Conservation (phyloP, 2,329 filamentous ascomycete species). For the Colletotrichum falcatum region DNA sequence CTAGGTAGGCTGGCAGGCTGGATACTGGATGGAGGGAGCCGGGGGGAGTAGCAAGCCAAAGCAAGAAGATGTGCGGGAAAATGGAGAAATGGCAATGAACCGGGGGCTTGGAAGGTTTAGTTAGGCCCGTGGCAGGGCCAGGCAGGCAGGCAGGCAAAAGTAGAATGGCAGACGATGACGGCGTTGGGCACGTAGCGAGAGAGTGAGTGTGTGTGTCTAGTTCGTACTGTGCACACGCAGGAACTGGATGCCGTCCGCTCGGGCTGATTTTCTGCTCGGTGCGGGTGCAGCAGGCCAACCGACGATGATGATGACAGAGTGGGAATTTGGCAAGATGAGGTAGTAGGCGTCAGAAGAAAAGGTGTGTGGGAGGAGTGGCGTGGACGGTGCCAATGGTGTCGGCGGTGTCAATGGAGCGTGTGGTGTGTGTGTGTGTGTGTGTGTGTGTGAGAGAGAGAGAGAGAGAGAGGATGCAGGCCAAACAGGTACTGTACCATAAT, state of each 20-base stretch:
- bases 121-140: too few species aligned
- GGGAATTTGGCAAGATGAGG: conserved; percentile 20
- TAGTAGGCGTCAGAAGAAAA: not conserved
- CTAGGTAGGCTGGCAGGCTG: too few species aligned
- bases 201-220: not conserved
- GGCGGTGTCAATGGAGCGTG: not conserved
- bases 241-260: not conserved
- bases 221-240: conserved; percentile 18
- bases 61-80: conserved; percentile 30
- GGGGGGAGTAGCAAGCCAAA: conserved; percentile 1
- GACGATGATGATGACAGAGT: conserved; percentile 34
- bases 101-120: conserved; percentile 32
- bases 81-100: conserved; percentile 7
- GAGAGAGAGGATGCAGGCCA: not conserved
- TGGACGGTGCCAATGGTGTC: not conserved
- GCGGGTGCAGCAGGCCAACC: not conserved
- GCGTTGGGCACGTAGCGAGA: not conserved
- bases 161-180: conserved; percentile 33
- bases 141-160: not conserved
- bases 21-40: not conserved
- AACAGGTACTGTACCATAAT: not conserved
- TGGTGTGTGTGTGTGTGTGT: not conserved
- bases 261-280: not conserved
- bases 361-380: not conserved
- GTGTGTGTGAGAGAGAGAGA: too few species aligned